Evolutionary conservation across 1,284 basidiomycete species (phyloP).

Genomic region (Takashimella tepidaria): DNA sequence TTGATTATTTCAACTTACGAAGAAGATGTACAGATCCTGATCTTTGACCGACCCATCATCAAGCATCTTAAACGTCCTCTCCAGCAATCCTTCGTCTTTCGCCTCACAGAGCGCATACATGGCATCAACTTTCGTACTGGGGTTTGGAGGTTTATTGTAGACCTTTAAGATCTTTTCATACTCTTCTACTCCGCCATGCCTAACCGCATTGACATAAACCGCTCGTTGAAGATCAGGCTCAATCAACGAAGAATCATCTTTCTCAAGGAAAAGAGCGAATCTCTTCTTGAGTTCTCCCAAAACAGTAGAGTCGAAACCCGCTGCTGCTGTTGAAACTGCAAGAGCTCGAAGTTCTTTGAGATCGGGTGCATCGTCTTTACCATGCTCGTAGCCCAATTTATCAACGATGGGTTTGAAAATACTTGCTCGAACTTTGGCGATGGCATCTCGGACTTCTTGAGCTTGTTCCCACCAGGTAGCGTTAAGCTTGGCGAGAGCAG

Average conservation of each 20-base stretch:
- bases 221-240: slow-evolving; percentile 64
- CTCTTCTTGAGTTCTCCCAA: slow-evolving; percentile 66
- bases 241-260: slow-evolving; percentile 71
- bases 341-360: slow-evolving; percentile 69
- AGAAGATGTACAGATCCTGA: slow-evolving; percentile 60
- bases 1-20: slow-evolving; percentile 18
- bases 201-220: slow-evolving; percentile 52
- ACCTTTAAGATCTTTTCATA: slow-evolving; percentile 69
- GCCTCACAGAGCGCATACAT: slow-evolving; percentile 52
- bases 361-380: slow-evolving; percentile 64
- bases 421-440: slow-evolving; percentile 63
- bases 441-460: slow-evolving; percentile 55
- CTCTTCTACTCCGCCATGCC: slow-evolving; percentile 69
- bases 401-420: slow-evolving; percentile 76
- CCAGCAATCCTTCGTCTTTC: slow-evolving; percentile 48
- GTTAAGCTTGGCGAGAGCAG: slow-evolving; percentile 55
- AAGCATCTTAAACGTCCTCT: slow-evolving; percentile 59
- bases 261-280: slow-evolving; percentile 67
- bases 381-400: slow-evolving; percentile 73
- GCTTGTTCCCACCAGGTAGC: slow-evolving; percentile 83
- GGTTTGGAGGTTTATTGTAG: slow-evolving; percentile 67
- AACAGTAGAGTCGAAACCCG: slow-evolving; percentile 61
- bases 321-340: slow-evolving; percentile 65
- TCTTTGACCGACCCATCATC: slow-evolving; percentile 54
- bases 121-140: slow-evolving; percentile 62